Percentiles rank a stretch among this genome's conserved stretches.
Evolutionary conservation across 2,329 filamentous ascomycete genomes (phyloP).

Genomic region (Emmonsiellopsis sp.): DNA sequence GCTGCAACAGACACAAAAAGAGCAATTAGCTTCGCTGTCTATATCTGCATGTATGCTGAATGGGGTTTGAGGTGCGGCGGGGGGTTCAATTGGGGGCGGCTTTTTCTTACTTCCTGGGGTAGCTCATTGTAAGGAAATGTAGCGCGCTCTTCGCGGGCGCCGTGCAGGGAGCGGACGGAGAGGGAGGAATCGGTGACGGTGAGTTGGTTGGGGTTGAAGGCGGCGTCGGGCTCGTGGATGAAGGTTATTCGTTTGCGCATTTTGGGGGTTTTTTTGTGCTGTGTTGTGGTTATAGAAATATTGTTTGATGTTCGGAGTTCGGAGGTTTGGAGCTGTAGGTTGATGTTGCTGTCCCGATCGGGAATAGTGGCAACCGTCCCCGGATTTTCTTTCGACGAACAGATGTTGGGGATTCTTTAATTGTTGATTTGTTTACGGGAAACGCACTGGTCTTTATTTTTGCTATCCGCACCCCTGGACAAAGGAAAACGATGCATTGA

Average conservation of each 20-base stretch:
- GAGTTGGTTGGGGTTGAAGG: conserved; percentile 57
- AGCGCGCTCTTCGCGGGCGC: conserved; percentile 68
- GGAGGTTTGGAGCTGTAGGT: not conserved
- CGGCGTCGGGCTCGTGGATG: conserved; percentile 55
- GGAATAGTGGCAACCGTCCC: not conserved
- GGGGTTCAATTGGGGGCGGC: not conserved
- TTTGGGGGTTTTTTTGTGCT: not conserved
- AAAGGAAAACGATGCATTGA: not conserved
- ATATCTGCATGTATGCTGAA: not conserved
- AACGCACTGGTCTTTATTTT: not conserved
- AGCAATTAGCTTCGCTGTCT: not conserved
- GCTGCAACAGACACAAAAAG: conserved; percentile 25
- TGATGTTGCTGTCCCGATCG: conserved; percentile 1
- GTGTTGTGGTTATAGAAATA: not conserved
- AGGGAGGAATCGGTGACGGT: conserved; percentile 46
- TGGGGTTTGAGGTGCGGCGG: too few species aligned
- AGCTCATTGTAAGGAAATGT: conserved; percentile 68
- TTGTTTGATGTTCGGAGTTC: not conserved
- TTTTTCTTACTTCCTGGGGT: conserved; percentile 48
- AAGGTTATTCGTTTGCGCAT: conserved; percentile 58
- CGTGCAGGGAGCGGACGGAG: conserved; percentile 52
- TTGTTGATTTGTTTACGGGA: not conserved
- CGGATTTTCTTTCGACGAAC: too few species aligned
- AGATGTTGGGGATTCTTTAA: too few species aligned
- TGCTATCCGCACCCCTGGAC: not conserved